These are phyloP conservation scores for Alternaria sp. DNA, from an alignment of 2,329 filamentous ascomycete species.

Conservation along the genomic window DNA sequence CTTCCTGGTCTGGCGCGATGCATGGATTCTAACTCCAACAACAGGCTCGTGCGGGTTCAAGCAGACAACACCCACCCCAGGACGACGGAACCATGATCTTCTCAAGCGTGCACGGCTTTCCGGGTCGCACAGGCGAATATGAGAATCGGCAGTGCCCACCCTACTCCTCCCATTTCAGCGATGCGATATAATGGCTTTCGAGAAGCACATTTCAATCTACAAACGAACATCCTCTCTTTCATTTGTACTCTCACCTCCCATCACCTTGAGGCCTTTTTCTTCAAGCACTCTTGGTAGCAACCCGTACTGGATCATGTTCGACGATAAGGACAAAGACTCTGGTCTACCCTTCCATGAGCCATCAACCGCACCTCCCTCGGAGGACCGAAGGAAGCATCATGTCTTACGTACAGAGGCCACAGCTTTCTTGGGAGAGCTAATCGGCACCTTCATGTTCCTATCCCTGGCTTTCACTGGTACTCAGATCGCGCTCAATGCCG, in stretches of 20 bases:
- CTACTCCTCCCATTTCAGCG: constrained; percentile 4
- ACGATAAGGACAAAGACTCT: constrained; percentile 9
- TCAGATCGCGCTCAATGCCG: constrained; percentile 59
- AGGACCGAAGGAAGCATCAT: constrained; percentile 8
- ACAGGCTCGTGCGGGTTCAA: constrained; percentile 2
- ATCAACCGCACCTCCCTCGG: constrained; percentile 13
- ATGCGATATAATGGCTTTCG: constrained; percentile 11
- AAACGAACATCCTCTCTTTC: constrained; percentile 4
- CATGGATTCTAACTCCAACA: neutral
- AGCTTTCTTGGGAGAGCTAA: constrained; percentile 53
- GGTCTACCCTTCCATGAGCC: constrained; percentile 26
- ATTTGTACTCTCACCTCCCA: neutral
- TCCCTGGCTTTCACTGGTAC: constrained; percentile 44
- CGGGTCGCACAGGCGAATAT: constrained; percentile 5
- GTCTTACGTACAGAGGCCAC: constrained; percentile 28
- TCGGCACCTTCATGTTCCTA: constrained; percentile 58
- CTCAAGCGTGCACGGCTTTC: neutral
- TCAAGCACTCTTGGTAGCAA: constrained; percentile 2
- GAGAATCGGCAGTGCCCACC: constrained; percentile 6
- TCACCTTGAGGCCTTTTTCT: constrained; percentile 7
- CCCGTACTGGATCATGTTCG: constrained; percentile 16
- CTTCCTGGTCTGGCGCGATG: neutral
- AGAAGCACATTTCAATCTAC: neutral
- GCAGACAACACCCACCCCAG: constrained; percentile 1
- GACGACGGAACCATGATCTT: constrained; percentile 1